Conservation (phyloP, 1,139 yeast genomes). For the Yamadazyma diddensiae region DNA sequence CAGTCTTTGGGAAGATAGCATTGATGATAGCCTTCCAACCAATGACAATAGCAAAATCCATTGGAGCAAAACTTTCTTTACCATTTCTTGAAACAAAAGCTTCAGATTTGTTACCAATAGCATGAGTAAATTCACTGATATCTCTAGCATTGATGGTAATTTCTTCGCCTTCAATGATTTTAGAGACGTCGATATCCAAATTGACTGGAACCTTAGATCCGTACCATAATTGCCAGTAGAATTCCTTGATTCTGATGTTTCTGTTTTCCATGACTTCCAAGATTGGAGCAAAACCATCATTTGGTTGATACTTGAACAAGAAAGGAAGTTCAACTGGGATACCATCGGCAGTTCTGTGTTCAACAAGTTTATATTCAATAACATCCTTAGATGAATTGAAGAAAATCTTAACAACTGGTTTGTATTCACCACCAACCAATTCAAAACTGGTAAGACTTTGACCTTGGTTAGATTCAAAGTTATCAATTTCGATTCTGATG, state of each 20-base stretch:
- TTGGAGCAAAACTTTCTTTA: conserved; percentile 85
- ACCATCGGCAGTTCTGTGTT: conserved; percentile 81
- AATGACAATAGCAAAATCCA: conserved; percentile 98
- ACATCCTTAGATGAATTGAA: conserved; percentile 37
- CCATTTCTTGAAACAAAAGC: conserved; percentile 91
- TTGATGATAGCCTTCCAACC: conserved; percentile 98
- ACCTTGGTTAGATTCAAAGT: conserved; percentile 33
- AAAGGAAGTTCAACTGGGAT: conserved; percentile 73
- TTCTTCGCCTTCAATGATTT: conserved; percentile 69
- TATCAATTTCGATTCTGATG: conserved; percentile 57
- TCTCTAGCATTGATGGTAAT: conserved; percentile 70
- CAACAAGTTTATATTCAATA: conserved; percentile 75
- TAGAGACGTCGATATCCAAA: conserved; percentile 65
- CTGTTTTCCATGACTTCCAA: conserved; percentile 87
- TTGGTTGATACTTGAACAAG: conserved; percentile 74
- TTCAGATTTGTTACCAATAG: conserved; percentile 95
- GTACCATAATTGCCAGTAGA: conserved; percentile 98
- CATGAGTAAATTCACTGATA: conserved; percentile 91
- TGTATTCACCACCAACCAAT: conserved; percentile 66
- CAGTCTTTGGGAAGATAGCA: conserved; percentile 93
- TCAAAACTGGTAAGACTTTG: conserved; percentile 67
- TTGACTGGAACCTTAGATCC: conserved; percentile 60
- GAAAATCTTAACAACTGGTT: conserved; percentile 66
- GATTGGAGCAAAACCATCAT: conserved; percentile 93
- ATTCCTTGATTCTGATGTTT: conserved; percentile 88